phyloP scores from a whole-genome alignment of 2,329 filamentous ascomycete species.

The Orbilia blumenaviensis region DNA sequence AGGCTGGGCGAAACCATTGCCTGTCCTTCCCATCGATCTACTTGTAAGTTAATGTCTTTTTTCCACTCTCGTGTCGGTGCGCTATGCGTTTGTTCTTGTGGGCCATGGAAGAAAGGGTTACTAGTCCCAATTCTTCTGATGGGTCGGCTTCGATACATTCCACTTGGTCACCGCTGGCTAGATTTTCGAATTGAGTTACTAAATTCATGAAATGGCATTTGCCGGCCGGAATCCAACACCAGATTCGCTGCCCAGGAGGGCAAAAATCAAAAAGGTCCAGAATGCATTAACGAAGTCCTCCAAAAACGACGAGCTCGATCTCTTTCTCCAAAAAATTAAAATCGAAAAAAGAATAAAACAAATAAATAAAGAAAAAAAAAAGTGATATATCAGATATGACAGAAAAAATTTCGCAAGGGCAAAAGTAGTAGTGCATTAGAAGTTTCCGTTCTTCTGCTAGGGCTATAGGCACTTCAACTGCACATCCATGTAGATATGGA shows the following conservation, averaged over 20 bases:
- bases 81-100: background rate
- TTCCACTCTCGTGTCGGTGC: background rate
- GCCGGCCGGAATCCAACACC: conserved; percentile 16
- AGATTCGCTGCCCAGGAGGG: background rate
- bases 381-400: conserved; percentile 24
- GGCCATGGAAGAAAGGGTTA: too few relatives aligned
- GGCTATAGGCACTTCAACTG: conserved; percentile 5
- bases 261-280: background rate
- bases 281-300: conserved; percentile 2
- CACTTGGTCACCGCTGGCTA: conserved; percentile 1
- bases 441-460: conserved; percentile 20
- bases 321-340: too few relatives aligned
- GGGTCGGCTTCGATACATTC: conserved; percentile 31
- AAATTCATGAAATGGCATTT: conserved; percentile 44
- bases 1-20: conserved; percentile 15
- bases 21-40: conserved; percentile 6
- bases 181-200: conserved; percentile 25
- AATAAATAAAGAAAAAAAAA: conserved; percentile 8
- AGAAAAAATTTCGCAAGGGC: background rate
- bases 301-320: background rate
- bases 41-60: too few relatives aligned
- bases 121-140: conserved; percentile 13
- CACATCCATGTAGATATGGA: conserved; percentile 25
- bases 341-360: background rate
- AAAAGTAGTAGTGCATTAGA: background rate